phyloP scores from a whole-genome alignment of 768 basidiomycete genomes.

The Kwoniella mangroviensis region DNA sequence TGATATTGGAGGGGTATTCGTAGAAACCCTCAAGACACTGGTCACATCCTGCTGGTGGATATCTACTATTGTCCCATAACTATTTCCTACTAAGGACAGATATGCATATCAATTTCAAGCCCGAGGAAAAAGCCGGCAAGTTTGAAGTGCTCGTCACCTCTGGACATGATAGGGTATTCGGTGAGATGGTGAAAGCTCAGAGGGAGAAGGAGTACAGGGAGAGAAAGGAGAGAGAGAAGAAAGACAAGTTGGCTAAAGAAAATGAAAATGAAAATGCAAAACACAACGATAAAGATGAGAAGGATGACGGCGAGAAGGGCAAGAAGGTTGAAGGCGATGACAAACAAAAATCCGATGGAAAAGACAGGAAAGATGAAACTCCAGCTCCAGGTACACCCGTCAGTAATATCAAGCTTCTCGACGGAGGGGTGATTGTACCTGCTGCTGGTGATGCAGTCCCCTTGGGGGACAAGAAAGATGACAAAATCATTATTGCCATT shows the following conservation, averaged over 20 bases:
- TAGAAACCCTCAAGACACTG: conserved; percentile 40
- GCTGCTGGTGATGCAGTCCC: conserved; percentile 2
- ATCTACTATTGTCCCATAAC: conserved; percentile 35
- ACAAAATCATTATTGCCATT: conserved; percentile 23
- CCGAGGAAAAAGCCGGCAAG: conserved; percentile 33
- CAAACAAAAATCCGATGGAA: background rate
- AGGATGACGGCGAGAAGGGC: conserved; percentile 13
- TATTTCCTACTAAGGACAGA: conserved; percentile 45
- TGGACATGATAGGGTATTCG: conserved; percentile 46
- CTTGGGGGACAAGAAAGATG: conserved; percentile 9
- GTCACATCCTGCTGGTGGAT: conserved; percentile 22
- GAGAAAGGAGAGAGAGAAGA: conserved; percentile 41
- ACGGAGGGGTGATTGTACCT: conserved; percentile 24
- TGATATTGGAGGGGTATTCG: background rate
- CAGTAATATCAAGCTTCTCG: conserved; percentile 32
- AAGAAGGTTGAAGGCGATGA: conserved; percentile 2
- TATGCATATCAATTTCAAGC: conserved; percentile 36
- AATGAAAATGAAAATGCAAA: conserved; percentile 22
- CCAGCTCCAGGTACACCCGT: conserved; percentile 8
- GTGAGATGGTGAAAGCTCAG: conserved; percentile 46
- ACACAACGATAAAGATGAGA: conserved; percentile 17
- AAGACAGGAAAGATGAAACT: conserved; percentile 19
- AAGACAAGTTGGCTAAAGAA: conserved; percentile 28
- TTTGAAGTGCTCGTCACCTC: conserved; percentile 44
- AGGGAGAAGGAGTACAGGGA: conserved; percentile 48